phyloP scores from a whole-genome alignment of 805 yeast species.

The Sugiyamaella marilandica region DNA sequence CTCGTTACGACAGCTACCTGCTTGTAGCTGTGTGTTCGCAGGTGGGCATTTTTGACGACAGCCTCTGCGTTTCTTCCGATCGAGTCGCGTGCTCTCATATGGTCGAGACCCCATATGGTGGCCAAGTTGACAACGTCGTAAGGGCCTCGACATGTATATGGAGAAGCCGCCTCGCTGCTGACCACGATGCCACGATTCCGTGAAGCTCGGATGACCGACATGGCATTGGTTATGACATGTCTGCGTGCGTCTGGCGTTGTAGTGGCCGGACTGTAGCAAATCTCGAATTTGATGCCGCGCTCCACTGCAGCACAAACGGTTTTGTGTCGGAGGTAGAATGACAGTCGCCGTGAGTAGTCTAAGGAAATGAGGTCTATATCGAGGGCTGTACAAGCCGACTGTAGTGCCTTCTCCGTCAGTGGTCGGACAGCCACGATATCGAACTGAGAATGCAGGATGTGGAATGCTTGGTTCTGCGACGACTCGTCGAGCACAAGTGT shows the following conservation, averaged over 20 bases:
- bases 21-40: conserved; percentile 69
- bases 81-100: conserved; percentile 54
- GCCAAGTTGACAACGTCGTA: conserved; percentile 65
- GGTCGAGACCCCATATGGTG: conserved; percentile 64
- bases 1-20: conserved; percentile 44
- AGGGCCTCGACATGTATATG: conserved; percentile 56
- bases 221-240: conserved; percentile 63
- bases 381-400: conserved; percentile 64
- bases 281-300: conserved; percentile 78
- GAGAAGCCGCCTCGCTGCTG: conserved; percentile 63
- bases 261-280: conserved; percentile 46
- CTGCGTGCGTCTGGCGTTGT: conserved; percentile 43
- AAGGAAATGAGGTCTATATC: conserved; percentile 82
- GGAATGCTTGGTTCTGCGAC: conserved; percentile 58
- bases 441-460: conserved; percentile 39
- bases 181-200: conserved; percentile 74
- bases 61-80: conserved; percentile 56
- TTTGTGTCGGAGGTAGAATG: conserved; percentile 77
- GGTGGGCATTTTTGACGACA: conserved; percentile 66
- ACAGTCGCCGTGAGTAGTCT: conserved; percentile 58
- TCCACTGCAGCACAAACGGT: conserved; percentile 77
- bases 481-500: conserved; percentile 77
- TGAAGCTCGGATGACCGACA: conserved; percentile 74
- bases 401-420: conserved; percentile 68
- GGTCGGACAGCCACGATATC: conserved; percentile 86